Percentiles rank a stretch among this genome's conserved stretches.
These are phyloP conservation scores for Blastobotrys capitulatus DNA, from an alignment of 1,139 yeast genomes.

Conservation along the genomic window DNA sequence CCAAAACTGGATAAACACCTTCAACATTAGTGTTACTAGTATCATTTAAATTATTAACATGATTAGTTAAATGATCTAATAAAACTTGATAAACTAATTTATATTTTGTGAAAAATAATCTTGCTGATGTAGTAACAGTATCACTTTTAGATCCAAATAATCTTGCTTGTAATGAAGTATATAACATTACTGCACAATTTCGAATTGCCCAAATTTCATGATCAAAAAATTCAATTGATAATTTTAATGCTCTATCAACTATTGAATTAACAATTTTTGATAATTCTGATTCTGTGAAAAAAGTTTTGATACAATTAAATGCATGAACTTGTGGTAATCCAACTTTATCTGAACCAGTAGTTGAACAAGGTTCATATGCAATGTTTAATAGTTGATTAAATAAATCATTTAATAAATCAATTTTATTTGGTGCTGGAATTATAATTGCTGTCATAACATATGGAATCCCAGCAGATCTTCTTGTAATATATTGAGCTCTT, in stretches of 20 bases:
- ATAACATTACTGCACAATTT: conserved; percentile 91
- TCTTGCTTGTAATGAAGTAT: conserved; percentile 73
- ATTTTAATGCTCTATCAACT: conserved; percentile 52
- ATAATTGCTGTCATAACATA: conserved; percentile 67
- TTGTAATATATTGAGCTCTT: conserved; percentile 63
- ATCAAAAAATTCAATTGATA: conserved; percentile 58
- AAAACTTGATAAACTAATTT: conserved; percentile 48
- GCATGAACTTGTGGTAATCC: conserved; percentile 94
- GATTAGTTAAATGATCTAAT: conserved; percentile 39
- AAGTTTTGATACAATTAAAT: conserved; percentile 70
- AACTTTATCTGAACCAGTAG: conserved; percentile 44
- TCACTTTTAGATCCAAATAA: conserved; percentile 59
- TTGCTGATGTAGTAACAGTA: conserved; percentile 45
- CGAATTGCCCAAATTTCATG: conserved; percentile 77
- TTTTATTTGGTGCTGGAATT: conserved; percentile 44
- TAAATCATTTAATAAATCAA: conserved; percentile 42
- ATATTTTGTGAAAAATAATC: conserved; percentile 63
- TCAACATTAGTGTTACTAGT: conserved; percentile 37
- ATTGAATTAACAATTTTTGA: conserved; percentile 47
- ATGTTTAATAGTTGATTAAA: conserved; percentile 48
- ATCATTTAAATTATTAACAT: conserved; percentile 31
- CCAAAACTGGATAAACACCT: conserved; percentile 66
- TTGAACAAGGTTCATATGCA: conserved; percentile 45
- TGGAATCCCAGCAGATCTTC: conserved; percentile 93
- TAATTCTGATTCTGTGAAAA: conserved; percentile 66